A percentile compares a stretch with the other conserved stretches of the same genome.
These are phyloP conservation scores for Salix arbutifolia DNA, from an alignment of 345 rosid species.

Conservation along the genomic window DNA sequence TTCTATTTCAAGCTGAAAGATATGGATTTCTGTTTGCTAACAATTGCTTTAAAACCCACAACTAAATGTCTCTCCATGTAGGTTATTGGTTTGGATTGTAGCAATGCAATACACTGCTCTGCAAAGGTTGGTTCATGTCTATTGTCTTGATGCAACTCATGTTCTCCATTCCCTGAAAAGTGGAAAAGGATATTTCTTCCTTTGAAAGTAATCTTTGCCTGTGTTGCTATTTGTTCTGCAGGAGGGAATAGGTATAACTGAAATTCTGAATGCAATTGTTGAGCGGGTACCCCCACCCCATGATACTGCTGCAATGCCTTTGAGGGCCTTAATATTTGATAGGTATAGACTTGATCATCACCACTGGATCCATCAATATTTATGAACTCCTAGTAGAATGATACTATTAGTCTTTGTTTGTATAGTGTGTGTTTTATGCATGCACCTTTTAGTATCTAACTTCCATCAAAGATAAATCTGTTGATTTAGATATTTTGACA, in stretches of 20 bases:
- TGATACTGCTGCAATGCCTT: conserved; percentile 56
- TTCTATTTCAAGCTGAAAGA: conserved; percentile 17
- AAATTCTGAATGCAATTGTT: conserved; percentile 76
- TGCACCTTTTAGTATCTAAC: neutral
- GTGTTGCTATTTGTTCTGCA: conserved; percentile 24
- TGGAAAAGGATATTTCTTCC: conserved; percentile 1
- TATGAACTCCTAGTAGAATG: neutral
- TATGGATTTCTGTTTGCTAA: neutral
- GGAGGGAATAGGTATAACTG: conserved; percentile 91
- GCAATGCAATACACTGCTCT: conserved; percentile 85
- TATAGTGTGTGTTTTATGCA: neutral
- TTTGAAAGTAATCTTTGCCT: conserved; percentile 1
- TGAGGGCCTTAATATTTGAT: conserved; percentile 90
- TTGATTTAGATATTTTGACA: neutral
- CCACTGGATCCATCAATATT: neutral
- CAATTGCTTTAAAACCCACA: neutral
- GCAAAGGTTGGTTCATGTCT: conserved; percentile 70
- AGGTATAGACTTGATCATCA: conserved; percentile 43
- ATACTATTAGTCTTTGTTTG: neutral
- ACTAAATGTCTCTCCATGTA: conserved; percentile 19
- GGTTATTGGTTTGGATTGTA: conserved; percentile 96
- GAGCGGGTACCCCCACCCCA: conserved; percentile 74
- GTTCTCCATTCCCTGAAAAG: neutral
- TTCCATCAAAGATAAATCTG: neutral
- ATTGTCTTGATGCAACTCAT: neutral